Evolutionary conservation across 306 rosid species (phyloP).

Genomic region (Datisca glomerata): DNA sequence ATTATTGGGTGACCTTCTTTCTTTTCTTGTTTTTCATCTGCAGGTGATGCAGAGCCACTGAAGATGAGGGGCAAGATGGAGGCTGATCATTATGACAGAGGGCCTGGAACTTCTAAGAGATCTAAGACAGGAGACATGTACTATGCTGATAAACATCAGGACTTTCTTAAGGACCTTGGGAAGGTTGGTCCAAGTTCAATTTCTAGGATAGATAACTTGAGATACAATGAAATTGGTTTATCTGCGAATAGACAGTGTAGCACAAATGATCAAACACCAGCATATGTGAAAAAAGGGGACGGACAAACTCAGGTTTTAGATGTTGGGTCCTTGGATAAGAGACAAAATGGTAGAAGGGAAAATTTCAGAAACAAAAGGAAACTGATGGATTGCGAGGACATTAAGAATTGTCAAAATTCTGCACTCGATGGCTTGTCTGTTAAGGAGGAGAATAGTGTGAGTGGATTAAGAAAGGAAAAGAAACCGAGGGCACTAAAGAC

Average conservation of each 20-base stretch:
- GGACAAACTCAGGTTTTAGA: constrained; percentile 25
- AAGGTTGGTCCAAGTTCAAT: constrained; percentile 22
- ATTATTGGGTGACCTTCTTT: too few relatives aligned
- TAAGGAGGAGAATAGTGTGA: constrained; percentile 28
- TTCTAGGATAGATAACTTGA: constrained; percentile 27
- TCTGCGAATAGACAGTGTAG: constrained; percentile 7
- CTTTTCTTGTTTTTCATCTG: too few relatives aligned
- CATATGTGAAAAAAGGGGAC: constrained; percentile 26
- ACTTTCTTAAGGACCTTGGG: too few relatives aligned
- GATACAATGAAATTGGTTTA: constrained; percentile 21
- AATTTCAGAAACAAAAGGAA: constrained; percentile 38
- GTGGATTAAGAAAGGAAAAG: constrained; percentile 36
- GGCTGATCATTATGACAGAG: constrained; percentile 29
- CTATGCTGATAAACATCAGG: too few relatives aligned
- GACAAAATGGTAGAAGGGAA: constrained; percentile 9
- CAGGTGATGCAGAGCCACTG: constrained; percentile 22
- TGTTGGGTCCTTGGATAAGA: constrained; percentile 22
- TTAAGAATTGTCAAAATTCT: constrained; percentile 18
- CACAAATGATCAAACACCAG: constrained; percentile 17
- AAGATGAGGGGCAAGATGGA: constrained; percentile 27
- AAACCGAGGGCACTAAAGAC: constrained; percentile 19
- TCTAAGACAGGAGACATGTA: too few relatives aligned
- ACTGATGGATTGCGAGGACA: constrained; percentile 29
- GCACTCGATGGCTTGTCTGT: constrained; percentile 17
- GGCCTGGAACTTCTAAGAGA: constrained; percentile 29